These are phyloP conservation scores for Schizonepeta tenuifolia DNA, from an alignment of 257 asterid species.

Conservation along the genomic window DNA sequence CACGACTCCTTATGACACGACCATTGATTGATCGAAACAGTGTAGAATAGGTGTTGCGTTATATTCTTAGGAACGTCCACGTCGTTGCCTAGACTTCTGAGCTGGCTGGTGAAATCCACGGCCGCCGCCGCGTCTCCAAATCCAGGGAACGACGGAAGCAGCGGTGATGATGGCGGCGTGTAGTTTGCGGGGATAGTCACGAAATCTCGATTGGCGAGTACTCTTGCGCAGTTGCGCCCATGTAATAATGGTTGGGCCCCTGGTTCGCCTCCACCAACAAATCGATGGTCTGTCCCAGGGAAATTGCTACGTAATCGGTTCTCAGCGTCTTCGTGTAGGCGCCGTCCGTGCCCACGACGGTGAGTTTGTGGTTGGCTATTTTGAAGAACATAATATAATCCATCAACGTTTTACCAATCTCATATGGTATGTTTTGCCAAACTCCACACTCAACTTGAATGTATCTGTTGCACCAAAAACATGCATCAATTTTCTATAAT, in stretches of 20 bases:
- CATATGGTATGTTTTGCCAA: constrained; percentile 56
- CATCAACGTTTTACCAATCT: constrained; percentile 63
- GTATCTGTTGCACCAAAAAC: constrained; percentile 47
- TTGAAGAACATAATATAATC: constrained; percentile 62
- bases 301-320: constrained; percentile 46
- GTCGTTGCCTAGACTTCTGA: constrained; percentile 28
- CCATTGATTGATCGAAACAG: neutral
- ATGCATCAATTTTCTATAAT: no score
- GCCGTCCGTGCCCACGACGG: constrained; percentile 63
- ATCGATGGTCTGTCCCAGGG: constrained; percentile 72
- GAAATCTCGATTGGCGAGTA: constrained; percentile 36
- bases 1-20: neutral
- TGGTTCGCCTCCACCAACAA: constrained; percentile 51
- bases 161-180: no score
- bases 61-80: neutral
- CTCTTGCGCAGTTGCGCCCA: constrained; percentile 56
- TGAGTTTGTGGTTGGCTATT: constrained; percentile 19
- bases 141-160: no score
- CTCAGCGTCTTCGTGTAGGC: constrained; percentile 50
- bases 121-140: no score
- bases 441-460: constrained; percentile 44
- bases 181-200: neutral
- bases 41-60: neutral
- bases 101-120: no score
- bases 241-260: constrained; percentile 52